Conservation (phyloP, 2,329 filamentous ascomycete genomes). For the Aspergillus costaricaensis region DNA sequence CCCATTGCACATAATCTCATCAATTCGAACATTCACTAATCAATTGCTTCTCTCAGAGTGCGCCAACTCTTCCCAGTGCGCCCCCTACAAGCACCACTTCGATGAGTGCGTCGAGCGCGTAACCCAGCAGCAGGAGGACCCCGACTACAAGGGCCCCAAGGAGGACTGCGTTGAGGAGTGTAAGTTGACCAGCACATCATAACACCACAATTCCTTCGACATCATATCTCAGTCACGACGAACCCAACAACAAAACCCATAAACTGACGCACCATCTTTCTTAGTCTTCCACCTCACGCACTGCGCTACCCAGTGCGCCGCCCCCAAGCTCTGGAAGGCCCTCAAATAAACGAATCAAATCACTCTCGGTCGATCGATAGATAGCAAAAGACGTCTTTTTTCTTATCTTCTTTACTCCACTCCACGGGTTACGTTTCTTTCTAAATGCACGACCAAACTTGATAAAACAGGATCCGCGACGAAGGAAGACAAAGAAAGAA, state of each 20-base stretch:
- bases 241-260: not conserved
- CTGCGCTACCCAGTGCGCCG: slow-evolving; percentile 89
- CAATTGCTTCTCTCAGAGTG: slow-evolving; percentile 65
- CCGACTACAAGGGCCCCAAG: slow-evolving; percentile 69
- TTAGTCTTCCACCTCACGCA: slow-evolving; percentile 99
- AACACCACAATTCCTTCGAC: too few species aligned
- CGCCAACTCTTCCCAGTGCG: slow-evolving; percentile 80
- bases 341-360: slow-evolving; percentile 73
- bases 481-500: too few species aligned
- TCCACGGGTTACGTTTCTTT: too few species aligned
- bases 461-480: too few species aligned
- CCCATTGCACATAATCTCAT: too few species aligned
- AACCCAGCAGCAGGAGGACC: slow-evolving; percentile 65
- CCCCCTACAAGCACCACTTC: slow-evolving; percentile 92
- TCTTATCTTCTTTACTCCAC: slow-evolving; percentile 11
- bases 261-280: slow-evolving; percentile 18
- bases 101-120: slow-evolving; percentile 98
- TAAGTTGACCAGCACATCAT: slow-evolving; percentile 56
- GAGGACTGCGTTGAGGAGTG: slow-evolving; percentile 99
- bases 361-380: not conserved
- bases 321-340: slow-evolving; percentile 89
- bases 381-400: slow-evolving; percentile 1
- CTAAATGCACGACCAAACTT: too few species aligned
- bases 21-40: not conserved
- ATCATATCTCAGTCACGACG: not conserved